phyloP scores from a whole-genome alignment of 1,284 basidiomycete genomes.

The Mycosarcoma mackinlayi region DNA sequence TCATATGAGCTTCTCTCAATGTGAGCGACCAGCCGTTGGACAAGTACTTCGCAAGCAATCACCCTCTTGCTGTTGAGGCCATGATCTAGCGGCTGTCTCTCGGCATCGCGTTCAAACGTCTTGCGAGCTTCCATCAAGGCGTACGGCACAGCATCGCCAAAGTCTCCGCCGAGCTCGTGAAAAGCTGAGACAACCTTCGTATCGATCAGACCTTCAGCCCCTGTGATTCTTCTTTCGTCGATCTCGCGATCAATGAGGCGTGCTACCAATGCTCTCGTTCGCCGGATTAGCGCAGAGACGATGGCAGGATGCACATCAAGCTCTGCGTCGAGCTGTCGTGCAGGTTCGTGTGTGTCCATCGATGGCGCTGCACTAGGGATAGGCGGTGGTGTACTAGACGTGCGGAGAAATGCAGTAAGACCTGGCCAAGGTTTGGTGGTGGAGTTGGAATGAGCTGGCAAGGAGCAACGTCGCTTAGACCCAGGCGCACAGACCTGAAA shows the following conservation, averaged over 20 bases:
- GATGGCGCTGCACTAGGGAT: constrained; percentile 11
- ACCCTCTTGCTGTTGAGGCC: constrained; percentile 33
- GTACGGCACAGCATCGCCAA: constrained; percentile 55
- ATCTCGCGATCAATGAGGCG: constrained; percentile 54
- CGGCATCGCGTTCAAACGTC: constrained; percentile 35
- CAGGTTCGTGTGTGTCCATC: constrained; percentile 19
- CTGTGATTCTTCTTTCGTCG: constrained; percentile 49
- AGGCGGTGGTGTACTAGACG: too few species aligned
- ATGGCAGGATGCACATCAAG: constrained; percentile 49
- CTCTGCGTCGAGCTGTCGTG: constrained; percentile 37
- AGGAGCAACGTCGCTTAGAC: too few species aligned
- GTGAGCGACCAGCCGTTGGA: constrained; percentile 50
- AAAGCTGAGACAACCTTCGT: constrained; percentile 47
- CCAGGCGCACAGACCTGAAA: too few species aligned
- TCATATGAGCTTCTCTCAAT: constrained; percentile 37
- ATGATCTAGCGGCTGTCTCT: constrained; percentile 32
- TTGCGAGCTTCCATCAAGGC: constrained; percentile 55
- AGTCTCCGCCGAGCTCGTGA: constrained; percentile 55
- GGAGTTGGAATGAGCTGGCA: too few species aligned
- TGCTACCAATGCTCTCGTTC: constrained; percentile 45
- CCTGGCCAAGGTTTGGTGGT: too few species aligned
- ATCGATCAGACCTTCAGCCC: constrained; percentile 49
- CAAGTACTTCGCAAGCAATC: constrained; percentile 54
- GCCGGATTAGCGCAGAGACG: constrained; percentile 51
- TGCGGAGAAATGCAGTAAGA: neutral